phyloP scores from a whole-genome alignment of 352 stramenopile species.

The Globisporangium camurandrum region DNA sequence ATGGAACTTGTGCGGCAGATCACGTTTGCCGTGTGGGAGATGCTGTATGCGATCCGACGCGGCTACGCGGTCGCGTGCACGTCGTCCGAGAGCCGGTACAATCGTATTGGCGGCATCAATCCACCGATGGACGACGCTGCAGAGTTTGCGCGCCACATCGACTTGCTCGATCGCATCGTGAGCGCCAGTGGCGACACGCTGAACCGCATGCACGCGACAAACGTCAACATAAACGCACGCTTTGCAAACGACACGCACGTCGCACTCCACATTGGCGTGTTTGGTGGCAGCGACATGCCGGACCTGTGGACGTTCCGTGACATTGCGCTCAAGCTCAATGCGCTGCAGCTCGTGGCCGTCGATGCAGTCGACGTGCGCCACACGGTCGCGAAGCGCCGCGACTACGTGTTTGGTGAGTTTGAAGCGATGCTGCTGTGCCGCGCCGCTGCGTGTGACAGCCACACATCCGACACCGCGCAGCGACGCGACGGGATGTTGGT shows the following conservation, averaged over 20 bases:
- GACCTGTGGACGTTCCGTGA: constrained; percentile 58
- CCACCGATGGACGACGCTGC: constrained; percentile 29
- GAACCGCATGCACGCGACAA: constrained; percentile 50
- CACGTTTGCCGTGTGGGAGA: constrained; percentile 66
- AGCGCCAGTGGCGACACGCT: constrained; percentile 59
- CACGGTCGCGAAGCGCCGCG: constrained; percentile 31
- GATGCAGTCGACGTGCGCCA: constrained; percentile 34
- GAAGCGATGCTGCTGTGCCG: constrained; percentile 46
- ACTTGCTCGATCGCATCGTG: constrained; percentile 32
- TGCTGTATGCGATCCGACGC: constrained; percentile 64
- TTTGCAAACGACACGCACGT: constrained; percentile 25
- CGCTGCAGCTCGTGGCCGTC: constrained; percentile 30
- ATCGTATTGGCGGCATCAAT: constrained; percentile 50
- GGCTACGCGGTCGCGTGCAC: constrained; percentile 51
- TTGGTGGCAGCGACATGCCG: constrained; percentile 60
- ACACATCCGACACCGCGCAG: background rate
- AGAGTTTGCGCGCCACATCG: constrained; percentile 32
- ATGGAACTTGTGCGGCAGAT: constrained; percentile 58
- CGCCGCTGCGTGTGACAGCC: constrained; percentile 22
- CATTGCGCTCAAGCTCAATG: constrained; percentile 33
- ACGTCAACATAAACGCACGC: constrained; percentile 30
- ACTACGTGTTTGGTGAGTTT: constrained; percentile 72
- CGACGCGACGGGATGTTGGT: constrained; percentile 50
- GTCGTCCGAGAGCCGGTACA: constrained; percentile 41
- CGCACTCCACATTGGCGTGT: constrained; percentile 33